These are phyloP conservation scores for Pichia inconspicua DNA, from an alignment of 1,139 yeast species.

Conservation along the genomic window DNA sequence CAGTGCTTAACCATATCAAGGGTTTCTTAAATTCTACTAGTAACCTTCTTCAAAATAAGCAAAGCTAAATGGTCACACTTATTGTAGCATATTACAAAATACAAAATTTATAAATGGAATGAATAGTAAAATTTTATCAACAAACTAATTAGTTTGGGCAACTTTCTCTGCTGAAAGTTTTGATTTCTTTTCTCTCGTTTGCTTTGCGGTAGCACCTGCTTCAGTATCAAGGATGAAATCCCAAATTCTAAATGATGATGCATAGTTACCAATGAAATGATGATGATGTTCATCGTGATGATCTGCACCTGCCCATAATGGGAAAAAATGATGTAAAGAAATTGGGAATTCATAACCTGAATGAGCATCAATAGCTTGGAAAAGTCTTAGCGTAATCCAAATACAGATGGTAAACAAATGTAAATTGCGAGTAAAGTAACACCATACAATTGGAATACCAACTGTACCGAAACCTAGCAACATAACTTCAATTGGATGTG, in stretches of 20 bases:
- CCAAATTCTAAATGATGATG: constrained; percentile 93
- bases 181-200: constrained; percentile 52
- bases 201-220: constrained; percentile 63
- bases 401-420: constrained; percentile 77
- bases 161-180: constrained; percentile 41
- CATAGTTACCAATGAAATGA: constrained; percentile 86
- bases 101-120: background rate
- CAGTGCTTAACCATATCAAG: background rate
- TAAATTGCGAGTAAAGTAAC: constrained; percentile 55
- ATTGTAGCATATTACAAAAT: background rate
- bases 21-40: too few species aligned
- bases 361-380: constrained; percentile 94
- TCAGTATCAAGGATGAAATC: constrained; percentile 78
- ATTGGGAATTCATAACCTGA: constrained; percentile 97
- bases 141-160: constrained; percentile 25
- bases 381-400: constrained; percentile 84
- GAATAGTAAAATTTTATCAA: background rate
- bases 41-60: too few species aligned
- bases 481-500: constrained; percentile 90
- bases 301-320: constrained; percentile 98
- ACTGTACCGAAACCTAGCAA: constrained; percentile 90
- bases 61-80: background rate
- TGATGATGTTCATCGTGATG: constrained; percentile 97
- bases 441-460: constrained; percentile 76
- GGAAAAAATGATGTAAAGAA: constrained; percentile 84